These are phyloP conservation scores for Conringia planisiliqua DNA, from an alignment of 345 rosid genomes.

Conservation along the genomic window DNA sequence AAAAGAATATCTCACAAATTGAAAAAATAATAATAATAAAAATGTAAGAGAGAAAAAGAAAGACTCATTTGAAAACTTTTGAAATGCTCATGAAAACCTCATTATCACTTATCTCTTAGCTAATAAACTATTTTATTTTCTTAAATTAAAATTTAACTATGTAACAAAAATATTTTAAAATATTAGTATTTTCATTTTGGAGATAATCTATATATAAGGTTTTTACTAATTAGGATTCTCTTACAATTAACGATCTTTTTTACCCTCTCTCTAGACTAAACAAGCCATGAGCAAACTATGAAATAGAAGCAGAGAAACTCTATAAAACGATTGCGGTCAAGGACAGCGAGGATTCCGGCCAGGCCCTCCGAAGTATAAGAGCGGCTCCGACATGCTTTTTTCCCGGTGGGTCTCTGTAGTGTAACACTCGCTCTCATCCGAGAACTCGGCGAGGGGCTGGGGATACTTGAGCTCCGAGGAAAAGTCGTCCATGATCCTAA, in stretches of 20 bases:
- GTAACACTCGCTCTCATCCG: conserved; percentile 34
- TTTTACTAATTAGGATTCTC: too few relatives aligned
- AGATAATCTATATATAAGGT: too few relatives aligned
- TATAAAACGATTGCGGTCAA: background rate
- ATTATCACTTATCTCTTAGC: too few relatives aligned
- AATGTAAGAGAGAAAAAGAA: too few relatives aligned
- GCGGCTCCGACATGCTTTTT: conserved; percentile 11
- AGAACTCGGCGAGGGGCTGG: background rate
- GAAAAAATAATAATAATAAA: too few relatives aligned
- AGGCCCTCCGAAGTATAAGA: conserved; percentile 48
- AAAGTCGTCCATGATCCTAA: conserved; percentile 38
- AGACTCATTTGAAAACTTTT: too few relatives aligned
- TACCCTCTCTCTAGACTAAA: background rate
- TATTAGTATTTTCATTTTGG: too few relatives aligned
- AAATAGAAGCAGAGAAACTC: background rate
- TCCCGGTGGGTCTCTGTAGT: background rate
- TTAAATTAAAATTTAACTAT: too few relatives aligned
- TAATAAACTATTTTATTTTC: too few relatives aligned
- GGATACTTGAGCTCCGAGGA: conserved; percentile 38
- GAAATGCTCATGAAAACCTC: too few relatives aligned
- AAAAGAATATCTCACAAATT: too few relatives aligned
- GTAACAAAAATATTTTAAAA: too few relatives aligned
- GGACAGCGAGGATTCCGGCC: conserved; percentile 30
- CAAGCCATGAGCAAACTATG: background rate
- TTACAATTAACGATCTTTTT: background rate